Conservation (phyloP, 1,284 basidiomycete genomes). For the Tausonia pullulans region DNA sequence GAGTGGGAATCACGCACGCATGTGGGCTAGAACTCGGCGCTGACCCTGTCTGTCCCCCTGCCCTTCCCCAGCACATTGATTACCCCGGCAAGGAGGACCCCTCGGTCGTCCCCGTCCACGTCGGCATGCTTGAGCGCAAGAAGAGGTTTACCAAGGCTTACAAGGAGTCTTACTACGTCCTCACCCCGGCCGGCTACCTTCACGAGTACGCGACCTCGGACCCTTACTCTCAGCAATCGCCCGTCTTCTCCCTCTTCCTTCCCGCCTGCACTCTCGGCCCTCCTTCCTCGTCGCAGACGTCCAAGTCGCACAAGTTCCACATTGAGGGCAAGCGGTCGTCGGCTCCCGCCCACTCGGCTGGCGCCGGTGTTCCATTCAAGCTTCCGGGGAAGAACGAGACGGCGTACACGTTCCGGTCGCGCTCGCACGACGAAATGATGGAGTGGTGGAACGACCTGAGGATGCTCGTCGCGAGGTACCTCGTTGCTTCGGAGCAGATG, state of each 20-base stretch:
- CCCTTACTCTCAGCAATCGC: conserved; percentile 51
- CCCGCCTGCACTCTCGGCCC: conserved; percentile 94
- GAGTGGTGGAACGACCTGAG: conserved; percentile 99
- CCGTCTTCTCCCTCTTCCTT: conserved; percentile 81
- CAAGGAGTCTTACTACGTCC: conserved; percentile 79
- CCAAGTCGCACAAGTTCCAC: conserved; percentile 89
- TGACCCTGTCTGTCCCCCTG: conserved; percentile 12
- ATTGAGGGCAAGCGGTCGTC: conserved; percentile 72
- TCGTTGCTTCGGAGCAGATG: conserved; percentile 89
- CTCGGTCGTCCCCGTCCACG: conserved; percentile 75
- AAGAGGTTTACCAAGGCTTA: conserved; percentile 90
- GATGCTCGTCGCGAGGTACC: conserved; percentile 91
- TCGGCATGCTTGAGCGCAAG: conserved; percentile 88
- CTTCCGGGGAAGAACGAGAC: conserved; percentile 40
- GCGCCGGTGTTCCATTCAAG: conserved; percentile 46
- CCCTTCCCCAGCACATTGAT: conserved; percentile 48
- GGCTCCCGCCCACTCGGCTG: conserved; percentile 53
- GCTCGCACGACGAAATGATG: conserved; percentile 95
- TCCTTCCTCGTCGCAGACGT: conserved; percentile 55
- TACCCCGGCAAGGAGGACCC: conserved; percentile 95
- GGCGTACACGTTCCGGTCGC: conserved; percentile 83
- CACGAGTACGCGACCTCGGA: conserved; percentile 83
- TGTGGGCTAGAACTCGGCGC: not conserved
- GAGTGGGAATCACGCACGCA: not conserved
- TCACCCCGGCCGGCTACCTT: conserved; percentile 90